Evolutionary conservation across 352 stramenopile species (phyloP).

Genomic region (Phytophthora vignae): DNA sequence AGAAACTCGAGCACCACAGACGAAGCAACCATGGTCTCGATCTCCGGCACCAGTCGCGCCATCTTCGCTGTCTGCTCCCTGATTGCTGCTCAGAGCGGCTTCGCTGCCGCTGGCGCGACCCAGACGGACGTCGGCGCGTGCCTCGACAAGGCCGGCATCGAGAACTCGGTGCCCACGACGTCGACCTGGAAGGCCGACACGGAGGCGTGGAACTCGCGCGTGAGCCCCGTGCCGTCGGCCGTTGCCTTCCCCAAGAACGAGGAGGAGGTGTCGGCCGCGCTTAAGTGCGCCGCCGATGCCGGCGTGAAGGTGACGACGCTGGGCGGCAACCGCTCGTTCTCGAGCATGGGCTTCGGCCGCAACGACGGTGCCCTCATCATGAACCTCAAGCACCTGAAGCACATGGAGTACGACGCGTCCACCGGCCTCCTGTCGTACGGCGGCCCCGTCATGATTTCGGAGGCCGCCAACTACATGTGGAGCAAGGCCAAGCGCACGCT

Average conservation of each 20-base stretch:
- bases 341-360: conserved; percentile 38
- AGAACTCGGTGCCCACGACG: conserved; percentile 31
- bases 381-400: conserved; percentile 33
- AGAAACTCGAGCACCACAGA: conserved; percentile 9
- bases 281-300: conserved; percentile 30
- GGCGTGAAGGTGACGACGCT: conserved; percentile 38
- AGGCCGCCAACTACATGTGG: conserved; percentile 32
- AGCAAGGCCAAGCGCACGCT: conserved; percentile 20
- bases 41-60: conserved; percentile 22
- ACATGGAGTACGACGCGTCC: conserved; percentile 25
- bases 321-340: conserved; percentile 40
- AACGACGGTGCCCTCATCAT: conserved; percentile 38
- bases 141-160: conserved; percentile 21
- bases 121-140: conserved; percentile 23
- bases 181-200: conserved; percentile 33
- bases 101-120: not conserved
- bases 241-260: conserved; percentile 36
- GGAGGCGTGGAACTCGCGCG: conserved; percentile 38
- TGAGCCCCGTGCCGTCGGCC: conserved; percentile 28
- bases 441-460: conserved; percentile 40
- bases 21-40: conserved; percentile 29
- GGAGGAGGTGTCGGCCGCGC: conserved; percentile 25
- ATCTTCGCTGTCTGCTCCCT: conserved; percentile 39
- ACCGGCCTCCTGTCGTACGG: conserved; percentile 35
- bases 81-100: conserved; percentile 20